Evolutionary conservation across 2,329 filamentous ascomycete species (phyloP), one percentile per base, ranked within the genome.

Genomic region (Alternaria atra): DNA sequence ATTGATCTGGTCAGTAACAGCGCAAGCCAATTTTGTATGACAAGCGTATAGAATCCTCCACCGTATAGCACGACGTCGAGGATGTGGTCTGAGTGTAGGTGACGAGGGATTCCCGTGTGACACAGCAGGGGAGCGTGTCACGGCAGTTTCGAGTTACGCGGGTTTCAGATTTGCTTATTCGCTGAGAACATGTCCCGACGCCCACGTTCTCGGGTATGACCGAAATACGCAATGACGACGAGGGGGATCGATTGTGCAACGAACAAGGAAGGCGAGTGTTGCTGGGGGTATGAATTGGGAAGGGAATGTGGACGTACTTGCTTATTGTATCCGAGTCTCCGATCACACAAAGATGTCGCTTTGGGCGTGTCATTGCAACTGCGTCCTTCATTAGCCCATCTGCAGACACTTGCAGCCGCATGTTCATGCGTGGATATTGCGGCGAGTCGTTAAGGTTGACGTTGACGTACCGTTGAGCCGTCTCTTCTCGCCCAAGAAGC

Each of bases 361-460:
- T 94, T 6, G 95, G 93, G 67, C 95, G 88, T 64, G 95, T 99
- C 94, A 99, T 98, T 54, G 95, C 94, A 70, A 98, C 94, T 97
- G 71, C 50, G 47, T 32, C 56, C 53, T 35, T 50, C 23, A 32
- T 67, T 52, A 64, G 68, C 68, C 42, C 61, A 48, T 58, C 47
- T 34, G 35, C 56, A 52, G 27, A 12, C 13, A 27, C 32, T 29
- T 57, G 47, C 35, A 40, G 29, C 20, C 15, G 17, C 17, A 13
- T 27, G 2, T 37, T 32, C n/a, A 51, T 51, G 57, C 46, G 15
- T 34, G 17, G 20, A 56, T 25, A 52, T 39, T 55, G 47, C 42
- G 27, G 17, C 35, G 34, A 51, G 40, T 30, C 13, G 25, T 10
- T 46, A 29, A 5, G n/a, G 15, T 66, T 55, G 43, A 65, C 12